phyloP scores from a whole-genome alignment of 2,329 filamentous ascomycete genomes.

The Paecilomyces dactylethromorphus region DNA sequence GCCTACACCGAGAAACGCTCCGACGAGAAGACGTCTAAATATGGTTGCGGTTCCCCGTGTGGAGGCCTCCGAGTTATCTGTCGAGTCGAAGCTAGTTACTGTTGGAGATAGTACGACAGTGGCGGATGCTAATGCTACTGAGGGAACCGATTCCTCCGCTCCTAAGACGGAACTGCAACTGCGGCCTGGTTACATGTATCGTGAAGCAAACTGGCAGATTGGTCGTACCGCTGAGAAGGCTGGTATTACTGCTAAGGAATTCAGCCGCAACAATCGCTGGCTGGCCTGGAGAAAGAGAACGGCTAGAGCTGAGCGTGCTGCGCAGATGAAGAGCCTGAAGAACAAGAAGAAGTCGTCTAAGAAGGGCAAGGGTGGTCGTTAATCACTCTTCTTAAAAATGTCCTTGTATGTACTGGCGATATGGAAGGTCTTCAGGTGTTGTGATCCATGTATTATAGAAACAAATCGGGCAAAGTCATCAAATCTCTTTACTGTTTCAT shows the following conservation, averaged over 20 bases:
- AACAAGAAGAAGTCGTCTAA: constrained; percentile 37
- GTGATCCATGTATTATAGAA: constrained; percentile 27
- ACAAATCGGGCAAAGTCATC: constrained; percentile 6
- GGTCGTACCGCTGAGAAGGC: constrained; percentile 56
- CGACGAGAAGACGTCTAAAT: constrained; percentile 67
- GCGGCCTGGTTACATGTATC: constrained; percentile 56
- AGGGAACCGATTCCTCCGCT: constrained; percentile 7
- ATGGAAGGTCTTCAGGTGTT: constrained; percentile 19
- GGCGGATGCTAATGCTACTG: constrained; percentile 11
- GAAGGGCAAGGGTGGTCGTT: constrained; percentile 27
- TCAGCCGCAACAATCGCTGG: constrained; percentile 55
- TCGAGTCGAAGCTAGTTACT: constrained; percentile 11
- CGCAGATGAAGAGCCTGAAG: constrained; percentile 49
- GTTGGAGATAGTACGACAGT: constrained; percentile 18
- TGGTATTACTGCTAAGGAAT: constrained; percentile 49
- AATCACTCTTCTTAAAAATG: constrained; percentile 9
- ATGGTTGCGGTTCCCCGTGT: constrained; percentile 52
- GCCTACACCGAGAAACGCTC: constrained; percentile 67
- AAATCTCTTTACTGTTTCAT: background rate
- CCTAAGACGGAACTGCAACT: constrained; percentile 29
- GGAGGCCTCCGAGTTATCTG: constrained; percentile 6
- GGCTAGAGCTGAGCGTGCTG: constrained; percentile 44
- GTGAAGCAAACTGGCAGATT: constrained; percentile 63
- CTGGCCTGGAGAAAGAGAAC: constrained; percentile 58
- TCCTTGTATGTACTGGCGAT: constrained; percentile 16